Percentiles rank a stretch among this genome's conserved stretches.
Conservation (phyloP, 2,329 filamentous ascomycete genomes). For the Verruconis gallopava region DNA sequence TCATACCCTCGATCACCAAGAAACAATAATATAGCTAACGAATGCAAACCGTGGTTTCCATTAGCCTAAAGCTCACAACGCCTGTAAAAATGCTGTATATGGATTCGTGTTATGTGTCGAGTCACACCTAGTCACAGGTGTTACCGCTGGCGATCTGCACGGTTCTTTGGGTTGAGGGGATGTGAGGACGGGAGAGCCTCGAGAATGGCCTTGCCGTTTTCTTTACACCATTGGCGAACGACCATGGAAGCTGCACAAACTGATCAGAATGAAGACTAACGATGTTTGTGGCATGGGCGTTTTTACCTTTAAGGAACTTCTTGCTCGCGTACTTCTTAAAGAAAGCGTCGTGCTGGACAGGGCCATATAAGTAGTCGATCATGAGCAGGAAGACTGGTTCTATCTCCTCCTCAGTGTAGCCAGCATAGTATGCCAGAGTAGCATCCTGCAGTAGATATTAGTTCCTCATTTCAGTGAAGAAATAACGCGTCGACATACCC, state of each 20-base stretch:
- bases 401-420: constrained; percentile 87
- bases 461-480: constrained; percentile 12
- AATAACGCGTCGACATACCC: constrained; percentile 46
- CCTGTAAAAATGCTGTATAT: neutral
- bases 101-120: neutral
- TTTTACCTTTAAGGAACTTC: constrained; percentile 92
- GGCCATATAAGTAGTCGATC: constrained; percentile 89
- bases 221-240: constrained; percentile 87
- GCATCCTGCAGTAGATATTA: constrained; percentile 42
- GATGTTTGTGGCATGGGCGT: constrained; percentile 10
- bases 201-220: constrained; percentile 33
- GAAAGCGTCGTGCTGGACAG: constrained; percentile 89
- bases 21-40: too few species aligned
- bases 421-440: constrained; percentile 79
- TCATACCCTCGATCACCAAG: neutral
- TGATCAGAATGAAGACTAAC: constrained; percentile 15
- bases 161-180: constrained; percentile 8
- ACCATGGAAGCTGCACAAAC: constrained; percentile 63
- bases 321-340: constrained; percentile 99
- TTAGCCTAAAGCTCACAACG: neutral
- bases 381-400: constrained; percentile 85
- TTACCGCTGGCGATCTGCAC: constrained; percentile 6
- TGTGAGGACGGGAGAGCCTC: constrained; percentile 5
- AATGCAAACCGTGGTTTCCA: neutral
- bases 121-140: neutral